phyloP scores from a whole-genome alignment of 768 basidiomycete genomes.

The Galerina sulciceps region DNA sequence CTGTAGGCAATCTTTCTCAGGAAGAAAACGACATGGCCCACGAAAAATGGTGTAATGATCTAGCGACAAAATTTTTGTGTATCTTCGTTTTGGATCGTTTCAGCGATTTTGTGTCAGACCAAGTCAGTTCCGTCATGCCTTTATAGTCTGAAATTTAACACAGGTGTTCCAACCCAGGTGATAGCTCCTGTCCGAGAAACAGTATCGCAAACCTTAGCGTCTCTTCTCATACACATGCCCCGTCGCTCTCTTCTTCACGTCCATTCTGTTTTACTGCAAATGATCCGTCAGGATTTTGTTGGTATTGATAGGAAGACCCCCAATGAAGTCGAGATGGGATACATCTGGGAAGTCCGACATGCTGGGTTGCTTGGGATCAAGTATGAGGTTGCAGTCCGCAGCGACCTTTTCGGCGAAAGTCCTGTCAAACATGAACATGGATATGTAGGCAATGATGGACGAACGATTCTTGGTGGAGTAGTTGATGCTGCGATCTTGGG shows the following conservation, averaged over 20 bases:
- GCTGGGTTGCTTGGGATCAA: conserved; percentile 97
- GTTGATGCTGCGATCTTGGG: conserved; percentile 92
- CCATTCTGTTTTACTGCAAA: conserved; percentile 82
- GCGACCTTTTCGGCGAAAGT: conserved; percentile 70
- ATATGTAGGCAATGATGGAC: conserved; percentile 45
- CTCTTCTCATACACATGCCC: conserved; percentile 88
- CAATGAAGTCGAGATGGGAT: conserved; percentile 47
- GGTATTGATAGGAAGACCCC: conserved; percentile 34
- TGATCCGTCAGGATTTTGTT: conserved; percentile 89
- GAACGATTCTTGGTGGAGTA: conserved; percentile 73
- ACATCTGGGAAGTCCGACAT: conserved; percentile 97
- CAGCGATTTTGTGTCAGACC: conserved; percentile 96
- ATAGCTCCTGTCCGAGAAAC: conserved; percentile 97
- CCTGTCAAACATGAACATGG: conserved; percentile 39
- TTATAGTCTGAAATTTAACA: background rate
- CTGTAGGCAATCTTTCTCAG: conserved; percentile 51
- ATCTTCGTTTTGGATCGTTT: conserved; percentile 97
- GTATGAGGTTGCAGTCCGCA: conserved; percentile 95
- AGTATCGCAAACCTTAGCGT: conserved; percentile 91
- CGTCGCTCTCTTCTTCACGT: conserved; percentile 78
- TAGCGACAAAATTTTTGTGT: conserved; percentile 84
- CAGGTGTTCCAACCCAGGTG: conserved; percentile 46
- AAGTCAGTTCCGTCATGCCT: conserved; percentile 38
- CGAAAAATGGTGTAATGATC: conserved; percentile 87
- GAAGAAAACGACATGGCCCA: conserved; percentile 70